phyloP scores from a whole-genome alignment of 768 basidiomycete species.

The Butyriboletus loyo region DNA sequence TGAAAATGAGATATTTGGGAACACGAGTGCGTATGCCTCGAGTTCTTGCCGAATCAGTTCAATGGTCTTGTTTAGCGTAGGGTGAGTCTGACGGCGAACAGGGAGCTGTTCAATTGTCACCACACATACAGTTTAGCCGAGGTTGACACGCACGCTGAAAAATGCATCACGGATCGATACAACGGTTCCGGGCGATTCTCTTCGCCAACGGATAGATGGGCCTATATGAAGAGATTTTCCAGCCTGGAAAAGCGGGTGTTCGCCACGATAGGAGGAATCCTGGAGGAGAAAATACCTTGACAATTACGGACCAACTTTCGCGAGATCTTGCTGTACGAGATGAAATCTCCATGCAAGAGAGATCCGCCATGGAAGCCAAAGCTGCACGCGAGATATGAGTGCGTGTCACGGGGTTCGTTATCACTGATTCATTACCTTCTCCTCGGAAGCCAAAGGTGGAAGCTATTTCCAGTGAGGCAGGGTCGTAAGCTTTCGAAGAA shows the following conservation, averaged over 20 bases:
- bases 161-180: constrained; percentile 88
- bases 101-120: constrained; percentile 54
- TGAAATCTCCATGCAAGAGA: constrained; percentile 78
- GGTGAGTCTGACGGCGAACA: constrained; percentile 72
- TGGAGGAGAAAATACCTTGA: constrained; percentile 52
- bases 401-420: constrained; percentile 1
- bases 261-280: background rate
- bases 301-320: constrained; percentile 72
- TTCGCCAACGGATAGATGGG: constrained; percentile 69
- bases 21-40: constrained; percentile 70
- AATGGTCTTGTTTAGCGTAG: constrained; percentile 53
- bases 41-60: constrained; percentile 70
- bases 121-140: background rate
- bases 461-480: constrained; percentile 46
- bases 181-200: constrained; percentile 72
- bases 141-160: constrained; percentile 60
- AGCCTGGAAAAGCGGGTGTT: constrained; percentile 41
- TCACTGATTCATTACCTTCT: constrained; percentile 60
- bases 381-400: constrained; percentile 44
- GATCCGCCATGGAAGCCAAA: constrained; percentile 75
- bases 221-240: constrained; percentile 68
- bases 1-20: constrained; percentile 65
- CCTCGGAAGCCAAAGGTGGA: constrained; percentile 89
- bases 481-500: constrained; percentile 67
- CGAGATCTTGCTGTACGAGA: constrained; percentile 64